Percentiles rank a stretch among this genome's conserved stretches.
These are phyloP conservation scores for Venturia pyrina DNA, from an alignment of 2,329 filamentous ascomycete species.

Conservation along the genomic window DNA sequence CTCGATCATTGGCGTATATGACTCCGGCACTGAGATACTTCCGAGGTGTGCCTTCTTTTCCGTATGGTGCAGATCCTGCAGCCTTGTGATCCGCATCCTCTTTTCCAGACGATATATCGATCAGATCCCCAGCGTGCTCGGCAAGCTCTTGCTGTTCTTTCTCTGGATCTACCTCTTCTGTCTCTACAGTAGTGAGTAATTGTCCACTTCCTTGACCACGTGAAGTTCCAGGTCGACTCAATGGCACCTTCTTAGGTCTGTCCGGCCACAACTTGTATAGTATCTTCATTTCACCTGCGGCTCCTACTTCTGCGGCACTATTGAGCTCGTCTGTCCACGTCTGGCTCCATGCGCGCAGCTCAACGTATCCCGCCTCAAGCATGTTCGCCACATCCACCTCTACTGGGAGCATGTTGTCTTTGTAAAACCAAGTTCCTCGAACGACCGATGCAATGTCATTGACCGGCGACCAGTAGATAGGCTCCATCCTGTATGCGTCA, in stretches of 20 bases:
- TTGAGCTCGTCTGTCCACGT: constrained; percentile 88
- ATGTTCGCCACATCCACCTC: constrained; percentile 81
- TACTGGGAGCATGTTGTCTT: constrained; percentile 85
- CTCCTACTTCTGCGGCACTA: constrained; percentile 82
- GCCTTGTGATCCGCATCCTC: constrained; percentile 39
- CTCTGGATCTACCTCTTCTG: constrained; percentile 31
- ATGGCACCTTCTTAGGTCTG: constrained; percentile 44
- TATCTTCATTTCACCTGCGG: constrained; percentile 84
- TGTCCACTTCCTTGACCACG: constrained; percentile 15
- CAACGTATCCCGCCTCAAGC: constrained; percentile 80
- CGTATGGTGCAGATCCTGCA: constrained; percentile 30
- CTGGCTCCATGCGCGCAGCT: constrained; percentile 78
- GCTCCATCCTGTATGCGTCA: constrained; percentile 61
- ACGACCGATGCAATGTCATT: constrained; percentile 77
- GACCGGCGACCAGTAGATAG: constrained; percentile 94
- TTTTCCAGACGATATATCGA: constrained; percentile 37
- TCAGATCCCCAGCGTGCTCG: constrained; percentile 36
- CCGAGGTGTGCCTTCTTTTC: constrained; percentile 38
- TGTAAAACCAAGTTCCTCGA: constrained; percentile 94
- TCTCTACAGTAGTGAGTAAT: constrained; percentile 12
- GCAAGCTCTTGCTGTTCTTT: constrained; percentile 32
- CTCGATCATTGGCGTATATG: constrained; percentile 67
- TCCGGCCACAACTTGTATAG: constrained; percentile 73
- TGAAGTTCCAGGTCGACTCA: constrained; percentile 32
- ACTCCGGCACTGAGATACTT: constrained; percentile 69